Base-by-base conservation (phyloP, 2,329 filamentous ascomycete species). In the Zymoseptoria passerinii region DNA sequence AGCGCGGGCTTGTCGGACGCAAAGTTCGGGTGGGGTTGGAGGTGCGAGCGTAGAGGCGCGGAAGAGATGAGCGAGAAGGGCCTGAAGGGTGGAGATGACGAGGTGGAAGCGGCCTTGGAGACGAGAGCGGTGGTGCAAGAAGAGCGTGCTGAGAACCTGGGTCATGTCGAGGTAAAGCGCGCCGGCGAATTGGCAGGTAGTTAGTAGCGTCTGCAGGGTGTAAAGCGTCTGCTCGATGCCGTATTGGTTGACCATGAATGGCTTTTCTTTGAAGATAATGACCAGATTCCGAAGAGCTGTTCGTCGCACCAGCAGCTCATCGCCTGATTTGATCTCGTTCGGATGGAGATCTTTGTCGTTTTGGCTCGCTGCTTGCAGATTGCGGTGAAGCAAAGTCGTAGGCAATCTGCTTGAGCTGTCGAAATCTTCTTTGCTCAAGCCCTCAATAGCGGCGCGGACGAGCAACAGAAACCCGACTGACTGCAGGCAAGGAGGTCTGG, bases 31-130 rank as follows among this genome's bases (percentile, higher is more conserved):
- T 18, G 23, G 23, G 18, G 23, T 50, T 16, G 35, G 13, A n/a
- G 5, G 72, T 8, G 71, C 66, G 4, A 66, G 56, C 40, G 68
- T 66, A 13, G 57, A 48, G 16, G 59, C 55, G 75, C 75, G 13
- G 76, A 85, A 85, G 9, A 86, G 76, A 54, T 79, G 80, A 56
- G 76, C 74, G 1, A 86, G 70, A 1, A 86, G 76, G 10, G 72
- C 72, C 64, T 84, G 80, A 58, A 86, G 75, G 10, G 81, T 73
- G 0, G 78, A 76, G 5, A 84, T 71, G 16, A 86, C 71, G 9
- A 86, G 73, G 65, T 86, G 83, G 71, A 81, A 81, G 23, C 84
- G 81, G 7, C 83, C 83, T 40, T 81, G 80, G 8, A 86, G 73
- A 49, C 82, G 81, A 16, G 79, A 74, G 20, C 83, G 79, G 65